phyloP scores from a whole-genome alignment of 2,329 filamentous ascomycete species.

The Diaporthe sp. region DNA sequence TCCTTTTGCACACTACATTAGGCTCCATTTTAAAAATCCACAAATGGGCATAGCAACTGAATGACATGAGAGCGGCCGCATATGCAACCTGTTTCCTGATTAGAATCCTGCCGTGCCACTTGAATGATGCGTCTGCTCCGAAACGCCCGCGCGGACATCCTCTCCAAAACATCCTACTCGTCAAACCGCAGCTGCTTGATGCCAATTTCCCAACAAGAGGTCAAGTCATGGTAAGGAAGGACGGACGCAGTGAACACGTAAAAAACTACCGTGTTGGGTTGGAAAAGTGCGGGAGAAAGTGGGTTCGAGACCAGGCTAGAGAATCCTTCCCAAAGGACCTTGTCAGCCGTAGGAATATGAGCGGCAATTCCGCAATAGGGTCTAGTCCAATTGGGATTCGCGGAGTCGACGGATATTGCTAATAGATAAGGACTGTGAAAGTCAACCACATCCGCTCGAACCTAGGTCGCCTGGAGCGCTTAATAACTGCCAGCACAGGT shows the following conservation, averaged over 20 bases:
- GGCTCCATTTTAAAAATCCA: slow-evolving; percentile 22
- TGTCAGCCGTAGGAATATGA: slow-evolving; percentile 20
- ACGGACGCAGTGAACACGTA: not conserved
- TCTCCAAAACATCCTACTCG: not conserved
- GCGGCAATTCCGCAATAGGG: slow-evolving; percentile 9
- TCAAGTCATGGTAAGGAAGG: not conserved
- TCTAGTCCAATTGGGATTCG: not conserved
- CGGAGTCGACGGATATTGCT: not conserved
- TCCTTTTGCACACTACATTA: slow-evolving; percentile 29
- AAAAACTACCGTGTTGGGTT: not conserved
- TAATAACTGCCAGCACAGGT: not conserved
- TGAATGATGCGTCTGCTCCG: not conserved
- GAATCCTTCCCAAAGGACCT: slow-evolving; percentile 24
- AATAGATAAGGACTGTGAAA: slow-evolving; percentile 9
- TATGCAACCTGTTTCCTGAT: not conserved
- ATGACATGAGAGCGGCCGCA: slow-evolving; percentile 5
- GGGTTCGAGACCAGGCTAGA: slow-evolving; percentile 26
- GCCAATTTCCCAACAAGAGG: not conserved
- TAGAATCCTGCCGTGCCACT: not conserved
- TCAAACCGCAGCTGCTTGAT: not conserved
- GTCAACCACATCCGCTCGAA: not conserved
- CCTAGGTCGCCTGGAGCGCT: not conserved
- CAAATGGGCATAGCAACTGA: slow-evolving; percentile 1
- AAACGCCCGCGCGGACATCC: not conserved
- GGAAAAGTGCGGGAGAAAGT: slow-evolving; percentile 27